Evolutionary conservation across 2,329 filamentous ascomycete species (phyloP).

Genomic region (Chaetothyriales sp.): DNA sequence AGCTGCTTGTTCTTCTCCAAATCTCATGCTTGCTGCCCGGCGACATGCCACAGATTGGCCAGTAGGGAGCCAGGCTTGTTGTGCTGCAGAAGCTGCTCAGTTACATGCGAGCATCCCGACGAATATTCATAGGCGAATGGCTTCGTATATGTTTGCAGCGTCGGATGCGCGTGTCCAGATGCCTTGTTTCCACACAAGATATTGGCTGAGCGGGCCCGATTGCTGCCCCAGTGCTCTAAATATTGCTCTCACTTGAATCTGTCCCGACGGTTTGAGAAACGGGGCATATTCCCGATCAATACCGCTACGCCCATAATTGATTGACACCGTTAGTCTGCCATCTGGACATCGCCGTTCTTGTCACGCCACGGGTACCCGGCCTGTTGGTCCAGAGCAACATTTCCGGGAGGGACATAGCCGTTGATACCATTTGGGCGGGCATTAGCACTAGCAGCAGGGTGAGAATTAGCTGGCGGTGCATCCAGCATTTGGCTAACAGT

Average conservation of each 20-base stretch:
- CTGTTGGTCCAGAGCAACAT: not conserved
- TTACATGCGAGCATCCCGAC: not conserved
- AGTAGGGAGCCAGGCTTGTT: not conserved
- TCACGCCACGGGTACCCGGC: not conserved
- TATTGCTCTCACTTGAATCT: not conserved
- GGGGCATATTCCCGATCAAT: not conserved
- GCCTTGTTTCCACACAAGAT: not conserved
- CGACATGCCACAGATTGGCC: not conserved
- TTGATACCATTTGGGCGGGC: conserved; percentile 1
- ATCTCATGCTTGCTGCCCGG: not conserved
- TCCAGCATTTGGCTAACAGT: not conserved
- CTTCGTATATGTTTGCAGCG: not conserved
- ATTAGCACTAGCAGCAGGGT: not conserved
- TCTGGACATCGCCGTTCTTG: not conserved
- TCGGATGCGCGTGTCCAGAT: not conserved
- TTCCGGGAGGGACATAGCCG: not conserved
- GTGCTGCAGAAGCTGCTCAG: not conserved
- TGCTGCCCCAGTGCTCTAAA: not conserved
- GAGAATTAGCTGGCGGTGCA: not conserved
- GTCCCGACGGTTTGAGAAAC: not conserved
- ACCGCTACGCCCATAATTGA: not conserved
- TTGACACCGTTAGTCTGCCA: not conserved
- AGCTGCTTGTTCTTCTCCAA: not conserved
- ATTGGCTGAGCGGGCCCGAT: not conserved
- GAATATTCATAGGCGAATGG: not conserved